Evolutionary conservation across 345 rosid species (phyloP).

Genomic region (Eucalyptus pumila): DNA sequence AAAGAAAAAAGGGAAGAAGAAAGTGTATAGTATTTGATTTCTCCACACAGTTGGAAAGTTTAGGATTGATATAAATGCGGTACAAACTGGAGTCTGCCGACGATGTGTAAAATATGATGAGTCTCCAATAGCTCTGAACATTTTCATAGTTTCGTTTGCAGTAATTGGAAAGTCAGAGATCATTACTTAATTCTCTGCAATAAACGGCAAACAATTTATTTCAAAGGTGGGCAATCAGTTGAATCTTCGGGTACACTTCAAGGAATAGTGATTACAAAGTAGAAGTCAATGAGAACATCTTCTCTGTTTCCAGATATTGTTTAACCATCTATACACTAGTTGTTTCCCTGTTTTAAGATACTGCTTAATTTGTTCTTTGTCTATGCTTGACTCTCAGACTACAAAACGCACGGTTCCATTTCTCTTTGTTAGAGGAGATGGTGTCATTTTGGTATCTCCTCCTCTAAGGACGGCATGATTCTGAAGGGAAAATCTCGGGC

Average conservation of each 20-base stretch:
- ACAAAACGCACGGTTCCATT: constrained; percentile 74
- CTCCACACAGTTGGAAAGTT: background rate
- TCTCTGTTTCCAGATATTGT: background rate
- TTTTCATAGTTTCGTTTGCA: background rate
- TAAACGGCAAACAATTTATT: background rate
- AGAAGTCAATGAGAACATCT: background rate
- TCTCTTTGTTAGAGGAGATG: constrained; percentile 97
- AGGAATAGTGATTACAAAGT: background rate
- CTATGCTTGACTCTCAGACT: constrained; percentile 35
- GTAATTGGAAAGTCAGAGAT: background rate
- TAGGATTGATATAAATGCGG: background rate
- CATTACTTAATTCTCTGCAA: background rate
- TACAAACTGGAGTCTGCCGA: background rate
- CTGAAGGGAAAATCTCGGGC: background rate
- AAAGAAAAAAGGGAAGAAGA: background rate
- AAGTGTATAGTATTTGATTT: background rate
- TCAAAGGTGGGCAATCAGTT: background rate
- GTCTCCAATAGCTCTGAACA: background rate
- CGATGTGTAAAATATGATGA: background rate
- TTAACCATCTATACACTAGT: background rate
- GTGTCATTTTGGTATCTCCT: constrained; percentile 97
- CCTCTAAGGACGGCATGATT: constrained; percentile 80
- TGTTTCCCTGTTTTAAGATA: background rate
- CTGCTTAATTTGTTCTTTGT: background rate
- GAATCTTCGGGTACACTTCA: background rate